A percentile compares a stretch with the other conserved stretches of the same genome.
Evolutionary conservation across 805 yeast genomes (phyloP).

Genomic region (Debaryomyces maramus): DNA sequence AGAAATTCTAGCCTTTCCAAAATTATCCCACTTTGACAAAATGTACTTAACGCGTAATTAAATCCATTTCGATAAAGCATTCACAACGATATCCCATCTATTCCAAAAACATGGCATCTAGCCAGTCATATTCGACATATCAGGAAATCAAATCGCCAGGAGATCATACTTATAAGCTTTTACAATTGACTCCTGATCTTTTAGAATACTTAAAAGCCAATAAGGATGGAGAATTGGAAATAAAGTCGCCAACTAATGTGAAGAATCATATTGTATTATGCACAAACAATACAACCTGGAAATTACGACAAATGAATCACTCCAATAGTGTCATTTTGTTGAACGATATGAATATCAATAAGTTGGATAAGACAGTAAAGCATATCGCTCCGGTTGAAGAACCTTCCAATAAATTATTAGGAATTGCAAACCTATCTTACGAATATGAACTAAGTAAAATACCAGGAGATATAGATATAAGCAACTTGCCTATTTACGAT

Average conservation of each 20-base stretch:
- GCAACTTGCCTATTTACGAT: slow-evolving; percentile 24
- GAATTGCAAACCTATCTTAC: slow-evolving; percentile 28
- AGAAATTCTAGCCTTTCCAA: neutral
- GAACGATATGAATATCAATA: slow-evolving; percentile 20
- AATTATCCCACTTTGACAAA: neutral
- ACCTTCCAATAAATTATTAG: slow-evolving; percentile 20
- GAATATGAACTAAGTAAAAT: slow-evolving; percentile 34
- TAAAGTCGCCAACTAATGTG: slow-evolving; percentile 33
- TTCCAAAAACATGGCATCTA: neutral
- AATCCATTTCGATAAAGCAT: neutral
- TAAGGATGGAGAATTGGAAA: slow-evolving; percentile 25
- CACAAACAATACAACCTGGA: slow-evolving; percentile 58
- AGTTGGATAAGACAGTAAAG: slow-evolving; percentile 3
- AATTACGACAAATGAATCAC: slow-evolving; percentile 76
- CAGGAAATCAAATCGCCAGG: slow-evolving; percentile 12
- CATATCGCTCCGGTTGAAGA: slow-evolving; percentile 1
- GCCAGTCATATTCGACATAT: slow-evolving; percentile 4
- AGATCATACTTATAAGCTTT: slow-evolving; percentile 41
- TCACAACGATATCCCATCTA: neutral
- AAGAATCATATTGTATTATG: slow-evolving; percentile 58
- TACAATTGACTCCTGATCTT: slow-evolving; percentile 55
- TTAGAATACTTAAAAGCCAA: slow-evolving; percentile 31
- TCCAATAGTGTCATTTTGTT: slow-evolving; percentile 76
- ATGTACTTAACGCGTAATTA: neutral
- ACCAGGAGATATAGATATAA: slow-evolving; percentile 32